Evolutionary conservation across 2,329 filamentous ascomycete species (phyloP).

Genomic region (Trematosphaeria pertusa): DNA sequence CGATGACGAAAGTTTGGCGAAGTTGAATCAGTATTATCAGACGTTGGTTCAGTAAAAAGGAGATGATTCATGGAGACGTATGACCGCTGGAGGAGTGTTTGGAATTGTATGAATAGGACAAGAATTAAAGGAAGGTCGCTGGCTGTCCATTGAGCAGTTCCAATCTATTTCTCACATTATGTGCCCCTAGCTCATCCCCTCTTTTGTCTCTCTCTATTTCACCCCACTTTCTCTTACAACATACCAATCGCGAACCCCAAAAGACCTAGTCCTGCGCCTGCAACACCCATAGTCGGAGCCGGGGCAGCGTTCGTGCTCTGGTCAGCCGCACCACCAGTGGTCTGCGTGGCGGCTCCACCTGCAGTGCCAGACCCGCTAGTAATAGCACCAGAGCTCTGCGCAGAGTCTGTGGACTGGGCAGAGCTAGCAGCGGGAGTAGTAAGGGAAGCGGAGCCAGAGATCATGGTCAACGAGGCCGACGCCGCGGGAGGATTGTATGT

Average conservation of each 20-base stretch:
- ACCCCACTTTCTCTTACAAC: too few relatives aligned
- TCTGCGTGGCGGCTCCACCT: slow-evolving; percentile 1
- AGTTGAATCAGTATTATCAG: too few relatives aligned
- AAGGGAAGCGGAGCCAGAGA: slow-evolving; percentile 8
- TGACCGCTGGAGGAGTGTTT: too few relatives aligned
- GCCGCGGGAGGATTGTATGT: slow-evolving; percentile 27
- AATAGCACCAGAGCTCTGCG: slow-evolving; percentile 13
- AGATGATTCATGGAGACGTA: too few relatives aligned
- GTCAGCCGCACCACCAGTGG: not conserved
- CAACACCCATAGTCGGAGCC: slow-evolving; percentile 23
- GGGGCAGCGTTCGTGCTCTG: slow-evolving; percentile 14
- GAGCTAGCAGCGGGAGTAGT: not conserved
- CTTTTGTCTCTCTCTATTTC: too few relatives aligned
- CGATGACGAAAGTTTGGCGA: too few relatives aligned
- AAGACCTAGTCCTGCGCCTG: slow-evolving; percentile 22
- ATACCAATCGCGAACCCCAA: slow-evolving; percentile 22
- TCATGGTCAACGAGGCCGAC: slow-evolving; percentile 12
- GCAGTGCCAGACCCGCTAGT: slow-evolving; percentile 11
- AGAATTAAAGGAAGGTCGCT: too few relatives aligned
- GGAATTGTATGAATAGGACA: too few relatives aligned
- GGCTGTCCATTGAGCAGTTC: too few relatives aligned
- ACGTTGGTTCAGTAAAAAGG: too few relatives aligned
- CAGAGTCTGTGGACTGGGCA: slow-evolving; percentile 2
- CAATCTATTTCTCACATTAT: too few relatives aligned
- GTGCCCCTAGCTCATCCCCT: too few relatives aligned